phyloP scores from a whole-genome alignment of 106 monocot species.

The Allium sativum region DNA sequence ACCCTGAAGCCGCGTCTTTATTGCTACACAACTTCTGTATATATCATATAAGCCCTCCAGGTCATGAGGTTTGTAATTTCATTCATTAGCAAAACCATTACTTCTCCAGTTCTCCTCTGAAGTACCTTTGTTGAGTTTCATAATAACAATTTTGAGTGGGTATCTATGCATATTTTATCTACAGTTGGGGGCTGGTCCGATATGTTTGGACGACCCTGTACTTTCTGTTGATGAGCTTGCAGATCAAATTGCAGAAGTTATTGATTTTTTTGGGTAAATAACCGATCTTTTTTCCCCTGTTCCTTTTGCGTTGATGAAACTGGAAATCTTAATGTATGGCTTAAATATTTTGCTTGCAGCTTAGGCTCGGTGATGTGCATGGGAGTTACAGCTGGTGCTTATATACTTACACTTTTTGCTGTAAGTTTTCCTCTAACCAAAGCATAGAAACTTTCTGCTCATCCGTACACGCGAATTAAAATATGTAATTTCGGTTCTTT shows the following conservation, averaged over 20 bases:
- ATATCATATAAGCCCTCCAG: slow-evolving; percentile 79
- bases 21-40: slow-evolving; percentile 87
- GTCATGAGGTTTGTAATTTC: slow-evolving; percentile 65
- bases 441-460: no score
- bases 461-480: no score
- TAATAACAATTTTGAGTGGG: no score
- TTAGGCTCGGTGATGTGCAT: slow-evolving; percentile 69
- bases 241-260: slow-evolving; percentile 81
- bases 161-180: slow-evolving; percentile 2
- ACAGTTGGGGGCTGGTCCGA: slow-evolving; percentile 96
- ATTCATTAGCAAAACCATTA: no score
- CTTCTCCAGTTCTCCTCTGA: no score
- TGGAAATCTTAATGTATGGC: not conserved
- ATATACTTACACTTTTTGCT: slow-evolving; percentile 69
- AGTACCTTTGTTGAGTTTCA: no score
- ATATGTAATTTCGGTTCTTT: not conserved
- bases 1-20: slow-evolving; percentile 56
- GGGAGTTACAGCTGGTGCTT: slow-evolving; percentile 66
- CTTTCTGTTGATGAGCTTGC: slow-evolving; percentile 76
- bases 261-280: slow-evolving; percentile 81
- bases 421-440: slow-evolving; percentile 22
- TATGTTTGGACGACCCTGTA: slow-evolving; percentile 51
- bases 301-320: not conserved
- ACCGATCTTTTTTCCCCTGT: not conserved
- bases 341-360: slow-evolving; percentile 18